phyloP scores from a whole-genome alignment of 257 asterid species.

The Solanum phureja region DNA sequence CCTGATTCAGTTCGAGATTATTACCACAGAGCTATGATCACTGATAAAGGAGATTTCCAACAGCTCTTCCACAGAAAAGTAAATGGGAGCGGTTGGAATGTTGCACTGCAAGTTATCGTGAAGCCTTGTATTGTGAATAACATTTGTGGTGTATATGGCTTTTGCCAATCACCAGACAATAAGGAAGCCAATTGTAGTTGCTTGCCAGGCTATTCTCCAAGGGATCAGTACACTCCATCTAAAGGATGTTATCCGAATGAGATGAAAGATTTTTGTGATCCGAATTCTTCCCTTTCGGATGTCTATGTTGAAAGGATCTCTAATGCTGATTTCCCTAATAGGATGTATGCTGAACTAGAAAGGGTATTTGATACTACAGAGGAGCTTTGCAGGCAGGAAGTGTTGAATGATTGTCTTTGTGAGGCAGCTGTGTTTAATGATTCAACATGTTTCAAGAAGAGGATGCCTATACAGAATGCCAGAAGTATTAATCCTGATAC shows the following conservation, averaged over 20 bases:
- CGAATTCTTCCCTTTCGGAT: neutral
- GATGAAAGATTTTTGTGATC: neutral
- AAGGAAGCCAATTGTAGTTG: neutral
- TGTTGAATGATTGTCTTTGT: constrained; percentile 5
- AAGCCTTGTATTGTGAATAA: neutral
- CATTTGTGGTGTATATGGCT: neutral
- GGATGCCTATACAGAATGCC: neutral
- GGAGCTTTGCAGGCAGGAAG: neutral
- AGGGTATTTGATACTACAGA: neutral
- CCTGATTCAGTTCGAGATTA: neutral
- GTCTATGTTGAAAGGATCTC: neutral
- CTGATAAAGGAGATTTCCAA: neutral
- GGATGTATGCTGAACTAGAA: neutral
- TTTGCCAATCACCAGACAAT: neutral
- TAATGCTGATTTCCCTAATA: neutral
- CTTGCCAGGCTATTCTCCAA: constrained; percentile 1
- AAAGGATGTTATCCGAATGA: neutral
- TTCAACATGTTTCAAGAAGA: constrained; percentile 5
- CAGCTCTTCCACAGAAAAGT: neutral
- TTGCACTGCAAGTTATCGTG: neutral
- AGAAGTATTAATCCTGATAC: neutral
- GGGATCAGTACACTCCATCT: neutral
- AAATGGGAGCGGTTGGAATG: neutral
- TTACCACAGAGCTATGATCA: neutral
- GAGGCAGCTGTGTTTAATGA: neutral